Evolutionary conservation across 306 rosid species (phyloP).

Genomic region (Psophocarpus tetragonolobus): DNA sequence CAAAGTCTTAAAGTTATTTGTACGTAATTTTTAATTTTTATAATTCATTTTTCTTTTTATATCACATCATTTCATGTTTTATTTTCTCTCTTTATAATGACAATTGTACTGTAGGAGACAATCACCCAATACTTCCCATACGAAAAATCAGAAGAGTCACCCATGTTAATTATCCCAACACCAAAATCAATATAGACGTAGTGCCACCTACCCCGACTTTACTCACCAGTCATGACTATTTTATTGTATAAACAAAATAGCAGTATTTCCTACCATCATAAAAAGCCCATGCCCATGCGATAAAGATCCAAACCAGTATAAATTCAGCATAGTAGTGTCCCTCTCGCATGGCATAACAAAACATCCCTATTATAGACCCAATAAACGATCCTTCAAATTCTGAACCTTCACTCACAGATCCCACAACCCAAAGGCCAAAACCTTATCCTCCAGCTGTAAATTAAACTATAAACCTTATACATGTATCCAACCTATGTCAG

Average conservation of each 20-base stretch:
- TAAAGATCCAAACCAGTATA: slow-evolving; percentile 9
- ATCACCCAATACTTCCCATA: background rate
- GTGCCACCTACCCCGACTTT: background rate
- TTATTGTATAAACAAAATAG: background rate
- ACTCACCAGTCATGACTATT: background rate
- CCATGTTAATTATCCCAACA: background rate
- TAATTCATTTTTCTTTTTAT: background rate
- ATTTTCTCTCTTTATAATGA: background rate
- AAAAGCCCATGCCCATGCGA: slow-evolving; percentile 46
- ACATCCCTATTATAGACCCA: slow-evolving; percentile 9
- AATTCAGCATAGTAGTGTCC: too few species aligned
- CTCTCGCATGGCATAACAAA: slow-evolving; percentile 2
- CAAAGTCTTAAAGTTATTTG: background rate
- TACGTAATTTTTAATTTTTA: background rate
- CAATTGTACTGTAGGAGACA: too few species aligned
- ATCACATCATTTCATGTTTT: background rate
- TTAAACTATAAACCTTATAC: too few species aligned
- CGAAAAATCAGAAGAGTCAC: background rate
- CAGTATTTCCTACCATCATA: too few species aligned
- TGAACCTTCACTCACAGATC: slow-evolving; percentile 1
- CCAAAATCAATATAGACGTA: slow-evolving; percentile 5
- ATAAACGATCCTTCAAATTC: background rate
- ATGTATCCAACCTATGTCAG: slow-evolving; percentile 21
- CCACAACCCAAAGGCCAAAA: slow-evolving; percentile 22
- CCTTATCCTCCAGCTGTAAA: slow-evolving; percentile 1